Base-by-base conservation (phyloP, 2,329 filamentous ascomycete species). In the Penicillium janthinellum region DNA sequence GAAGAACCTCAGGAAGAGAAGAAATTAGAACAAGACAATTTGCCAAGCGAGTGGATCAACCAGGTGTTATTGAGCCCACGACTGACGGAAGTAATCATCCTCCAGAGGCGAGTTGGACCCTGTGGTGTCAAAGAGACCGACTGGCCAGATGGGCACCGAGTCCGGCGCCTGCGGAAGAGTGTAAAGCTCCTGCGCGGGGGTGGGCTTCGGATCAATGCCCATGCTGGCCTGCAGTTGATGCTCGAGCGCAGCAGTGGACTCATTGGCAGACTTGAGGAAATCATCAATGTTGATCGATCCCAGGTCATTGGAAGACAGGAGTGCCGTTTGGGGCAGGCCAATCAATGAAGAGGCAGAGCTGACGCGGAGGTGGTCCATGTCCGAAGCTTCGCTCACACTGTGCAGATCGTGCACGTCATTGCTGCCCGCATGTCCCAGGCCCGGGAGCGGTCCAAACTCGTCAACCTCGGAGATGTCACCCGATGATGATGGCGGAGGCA, bases 401-500 rank as follows among this genome's bases (percentile, higher is more conserved):
- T 73, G 74, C 35, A 75, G 65, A 52, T 79, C 75, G 51, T 75
- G 73, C 54, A 75, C 64, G 53, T 69, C 67, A 60, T 77, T 71
- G 64, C 65, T 71, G 64, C 65, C 65, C 47, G 67, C 57, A 38
- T 66, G 63, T 22, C 67, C 71, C 34, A 75, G 59, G 22, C 67
- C 71, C 15, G 71, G 72, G 51, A 75, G 69, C 7, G 73, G 69
- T 15, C 71, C 70, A 54, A 75, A 78, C 47, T 82, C 81, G 34
- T 81, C 80, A 12, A 76, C 73, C 63, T 82, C 81, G 3, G 81
- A 82, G 20, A 78, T 71, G 49, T 82, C 80, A n/a, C 79, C 80
- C 5, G 80, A 82, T 3, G 81, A 82, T 8, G 79, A 81, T 11
- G 75, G 78, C 1, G 78, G 72, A 12, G 79, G 69, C 8, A 77